Evolutionary conservation across 257 asterid species (phyloP).

Genomic region (Lycium ferocissimum): DNA sequence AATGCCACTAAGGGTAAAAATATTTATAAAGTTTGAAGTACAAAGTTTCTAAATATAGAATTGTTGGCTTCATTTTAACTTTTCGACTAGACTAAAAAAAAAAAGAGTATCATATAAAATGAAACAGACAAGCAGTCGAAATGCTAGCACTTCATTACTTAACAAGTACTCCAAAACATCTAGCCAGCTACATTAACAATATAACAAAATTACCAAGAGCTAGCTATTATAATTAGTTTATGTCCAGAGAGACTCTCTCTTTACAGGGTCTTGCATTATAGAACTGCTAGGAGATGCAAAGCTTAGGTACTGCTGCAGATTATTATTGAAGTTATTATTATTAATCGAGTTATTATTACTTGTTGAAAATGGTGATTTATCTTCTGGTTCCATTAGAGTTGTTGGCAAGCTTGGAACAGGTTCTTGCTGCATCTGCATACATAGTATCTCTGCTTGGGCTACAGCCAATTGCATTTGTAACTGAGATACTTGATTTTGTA

Average conservation of each 20-base stretch:
- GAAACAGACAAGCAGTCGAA: not conserved
- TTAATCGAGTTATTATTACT: slow-evolving; percentile 33
- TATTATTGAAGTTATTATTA: slow-evolving; percentile 51
- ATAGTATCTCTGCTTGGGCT: slow-evolving; percentile 84
- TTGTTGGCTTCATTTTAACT: not conserved
- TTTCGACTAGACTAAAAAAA: not conserved
- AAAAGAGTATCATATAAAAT: not conserved
- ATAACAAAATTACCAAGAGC: not conserved
- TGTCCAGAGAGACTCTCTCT: slow-evolving; percentile 91
- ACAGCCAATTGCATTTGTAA: slow-evolving; percentile 84
- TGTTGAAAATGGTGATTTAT: slow-evolving; percentile 53
- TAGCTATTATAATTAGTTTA: slow-evolving; percentile 26
- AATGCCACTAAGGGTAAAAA: not conserved
- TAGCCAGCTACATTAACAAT: slow-evolving; percentile 15
- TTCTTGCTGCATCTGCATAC: slow-evolving; percentile 86
- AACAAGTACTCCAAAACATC: slow-evolving; percentile 26
- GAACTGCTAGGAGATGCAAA: slow-evolving; percentile 57
- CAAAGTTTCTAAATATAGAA: not conserved
- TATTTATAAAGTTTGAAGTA: too few relatives aligned
- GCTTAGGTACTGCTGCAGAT: slow-evolving; percentile 70
- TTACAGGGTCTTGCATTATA: slow-evolving; percentile 84
- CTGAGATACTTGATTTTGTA: slow-evolving; percentile 85
- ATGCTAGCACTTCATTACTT: slow-evolving; percentile 11
- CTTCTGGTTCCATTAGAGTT: slow-evolving; percentile 44
- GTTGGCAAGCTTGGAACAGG: slow-evolving; percentile 34